Base-by-base conservation (phyloP, 306 rosid genomes). In the Malus fusca region DNA sequence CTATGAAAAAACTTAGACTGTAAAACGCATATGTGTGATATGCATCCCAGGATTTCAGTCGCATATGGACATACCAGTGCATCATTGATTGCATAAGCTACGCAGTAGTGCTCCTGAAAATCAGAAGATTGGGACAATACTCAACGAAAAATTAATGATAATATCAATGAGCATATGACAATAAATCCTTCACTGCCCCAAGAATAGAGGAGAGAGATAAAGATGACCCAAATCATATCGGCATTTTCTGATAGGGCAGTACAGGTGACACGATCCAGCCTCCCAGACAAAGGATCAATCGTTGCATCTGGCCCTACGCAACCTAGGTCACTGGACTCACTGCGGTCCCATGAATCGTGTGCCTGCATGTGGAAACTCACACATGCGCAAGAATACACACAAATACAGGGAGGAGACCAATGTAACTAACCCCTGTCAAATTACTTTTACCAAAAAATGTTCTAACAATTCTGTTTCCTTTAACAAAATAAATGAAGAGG, bases 31-130 rank as follows among this genome's bases (percentile, higher is more conserved):
- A 19, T 33, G 42, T 5, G 52, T 33, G 55, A 66, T 2, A 63
- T 55, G 62, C 77, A n/a, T 42, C 11, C 3, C 71, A 61, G 42
- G 30, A 33, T 21, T 71, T 58, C 21, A 31, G 69, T 64, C 52
- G 61, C 18, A 52, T 60, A 42, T 60, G 58, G 71, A 64, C 90
- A 61, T 88, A 95, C 98, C 96, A 81, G 87, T 70, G 93, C 87
- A 78, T 94, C 97, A 77, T 90, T 92, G 90, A 90, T 84, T 77
- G 96, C 95, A 89, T 86, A 85, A 78, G 96, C 93, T 88, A 92
- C 96, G 75, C 98, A 95, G 82, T 95, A 95, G 82, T 95, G 98
- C 89, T 95, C 96, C 98, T 95, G 97, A 80, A 88, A 91, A 77
- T 76, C 84, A 88, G 63, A 68, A 71, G 71, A 23, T 60, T 43